phyloP scores from a whole-genome alignment of 495 filamentous ascomycete species.

The Lophium mytilinum region DNA sequence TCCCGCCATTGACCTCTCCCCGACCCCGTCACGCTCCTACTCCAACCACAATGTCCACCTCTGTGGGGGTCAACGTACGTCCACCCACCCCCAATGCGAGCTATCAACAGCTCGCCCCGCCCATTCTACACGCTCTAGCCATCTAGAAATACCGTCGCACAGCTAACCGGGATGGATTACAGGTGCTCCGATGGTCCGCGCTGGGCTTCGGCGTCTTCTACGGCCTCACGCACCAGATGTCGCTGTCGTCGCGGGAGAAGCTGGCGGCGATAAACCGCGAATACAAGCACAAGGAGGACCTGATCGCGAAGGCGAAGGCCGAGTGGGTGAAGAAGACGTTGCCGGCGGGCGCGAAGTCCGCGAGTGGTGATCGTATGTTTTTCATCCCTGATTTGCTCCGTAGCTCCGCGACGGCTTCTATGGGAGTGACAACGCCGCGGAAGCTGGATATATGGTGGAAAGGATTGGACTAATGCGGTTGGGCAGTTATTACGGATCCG shows the following conservation, averaged over 20 bases:
- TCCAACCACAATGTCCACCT: conserved; percentile 41
- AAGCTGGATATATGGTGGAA: background rate
- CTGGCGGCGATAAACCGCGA: conserved; percentile 60
- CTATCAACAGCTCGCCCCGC: background rate
- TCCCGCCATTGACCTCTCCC: conserved; percentile 10
- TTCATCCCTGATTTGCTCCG: background rate
- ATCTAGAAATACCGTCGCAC: background rate
- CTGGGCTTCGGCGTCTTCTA: conserved; percentile 83
- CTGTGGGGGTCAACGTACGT: conserved; percentile 56
- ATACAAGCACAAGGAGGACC: conserved; percentile 73
- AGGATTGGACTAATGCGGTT: conserved; percentile 23
- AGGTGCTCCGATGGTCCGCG: conserved; percentile 95
- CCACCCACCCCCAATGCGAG: background rate
- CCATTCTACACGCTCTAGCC: background rate
- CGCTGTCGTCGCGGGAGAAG: conserved; percentile 59
- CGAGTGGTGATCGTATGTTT: conserved; percentile 51
- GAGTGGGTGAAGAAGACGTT: conserved; percentile 73
- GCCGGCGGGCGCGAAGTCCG: conserved; percentile 42
- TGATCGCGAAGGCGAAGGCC: conserved; percentile 86
- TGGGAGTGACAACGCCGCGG: background rate
- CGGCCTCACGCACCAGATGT: conserved; percentile 82
- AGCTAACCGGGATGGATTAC: conserved; percentile 21
- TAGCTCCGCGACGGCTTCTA: background rate
- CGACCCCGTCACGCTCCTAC: background rate
- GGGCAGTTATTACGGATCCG: conserved; percentile 62